Conservation (phyloP, 106 monocot species). For the Chionographis japonica region DNA sequence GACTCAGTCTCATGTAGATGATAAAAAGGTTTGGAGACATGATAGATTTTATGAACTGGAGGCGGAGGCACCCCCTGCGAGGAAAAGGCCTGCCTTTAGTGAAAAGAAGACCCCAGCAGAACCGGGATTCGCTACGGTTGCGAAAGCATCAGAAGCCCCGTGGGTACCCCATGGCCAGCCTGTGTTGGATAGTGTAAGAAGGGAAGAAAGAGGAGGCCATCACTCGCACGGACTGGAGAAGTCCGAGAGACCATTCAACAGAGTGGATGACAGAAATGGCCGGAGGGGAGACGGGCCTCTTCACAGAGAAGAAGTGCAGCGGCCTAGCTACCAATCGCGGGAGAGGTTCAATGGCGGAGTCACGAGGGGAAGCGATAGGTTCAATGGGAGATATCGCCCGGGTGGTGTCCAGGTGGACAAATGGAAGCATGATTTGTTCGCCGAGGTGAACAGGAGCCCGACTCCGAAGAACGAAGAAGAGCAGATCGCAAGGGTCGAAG, state of each 20-base stretch:
- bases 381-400: conserved; percentile 13
- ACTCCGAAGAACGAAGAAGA: conserved; percentile 81
- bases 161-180: conserved; percentile 10
- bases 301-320: conserved; percentile 12
- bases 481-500: conserved; percentile 85
- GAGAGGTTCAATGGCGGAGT: conserved; percentile 29
- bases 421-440: conserved; percentile 94
- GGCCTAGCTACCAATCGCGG: conserved; percentile 28
- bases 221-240: conserved; percentile 19
- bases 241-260: conserved; percentile 7
- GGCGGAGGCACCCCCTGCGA: conserved; percentile 26
- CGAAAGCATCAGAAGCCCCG: conserved; percentile 7
- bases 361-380: conserved; percentile 41
- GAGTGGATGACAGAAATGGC: conserved; percentile 25
- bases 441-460: conserved; percentile 72
- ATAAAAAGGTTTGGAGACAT: conserved; percentile 44
- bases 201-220: conserved; percentile 25
- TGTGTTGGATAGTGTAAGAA: conserved; percentile 14
- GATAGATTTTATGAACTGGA: conserved; percentile 58
- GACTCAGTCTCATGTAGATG: conserved; percentile 14
- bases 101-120: conserved; percentile 49
- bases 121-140: conserved; percentile 11
- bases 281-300: conserved; percentile 21
- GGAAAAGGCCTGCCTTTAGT: conserved; percentile 58
- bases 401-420: conserved; percentile 52